Base-by-base conservation (phyloP, 164 flowering plant species). In the Litsea cubeba region DNA sequence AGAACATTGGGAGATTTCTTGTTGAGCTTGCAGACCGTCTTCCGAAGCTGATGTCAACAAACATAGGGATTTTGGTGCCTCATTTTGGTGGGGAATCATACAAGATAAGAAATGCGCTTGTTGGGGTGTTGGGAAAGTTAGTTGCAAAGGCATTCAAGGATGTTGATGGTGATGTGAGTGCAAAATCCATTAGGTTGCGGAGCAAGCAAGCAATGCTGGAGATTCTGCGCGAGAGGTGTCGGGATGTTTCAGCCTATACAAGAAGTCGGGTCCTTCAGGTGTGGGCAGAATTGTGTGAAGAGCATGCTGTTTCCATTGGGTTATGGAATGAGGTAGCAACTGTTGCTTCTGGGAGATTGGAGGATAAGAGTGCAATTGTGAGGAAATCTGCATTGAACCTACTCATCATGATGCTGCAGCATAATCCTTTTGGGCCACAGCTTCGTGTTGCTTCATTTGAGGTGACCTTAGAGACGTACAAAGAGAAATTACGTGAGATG, bases 1-100 rank as follows among this genome's bases (percentile, higher is more conserved):
- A 96, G 72, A 96, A 96, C 75, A 74, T 93, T 73, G 99, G 98
- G 30, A 87, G 94, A 18, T 93, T 96, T 78, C 86, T 96, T 58
- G 93, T 93, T 49, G 98, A 96, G 83, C 89, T 96, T 75, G 87
- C 99, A 78, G 98, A 91, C 26, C 79, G 89, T 72, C 65, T 91
- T 76, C 99, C 99, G 24, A 96, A 88, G 82, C 81, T 94, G 80
- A 74, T 92, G 35, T 90, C 99, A 5, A 86, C 83, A 7, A 93
- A 96, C 73, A 80, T 96, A 65, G 99, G 98, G 20, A 63, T 96
- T 51, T 76, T 96, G 81, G 81, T 96, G 40, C 91, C 97, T 10
- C 99, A 96, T 68, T 93, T 96, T 87, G 98, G 97, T 72, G 99
- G 98, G 28, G 99, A 96, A 74, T 96, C 99, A 46, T 94, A 96